Percentiles rank a stretch among this genome's conserved stretches.
These are phyloP conservation scores for Mycena leptocephala DNA, from an alignment of 768 basidiomycete genomes.

Conservation along the genomic window DNA sequence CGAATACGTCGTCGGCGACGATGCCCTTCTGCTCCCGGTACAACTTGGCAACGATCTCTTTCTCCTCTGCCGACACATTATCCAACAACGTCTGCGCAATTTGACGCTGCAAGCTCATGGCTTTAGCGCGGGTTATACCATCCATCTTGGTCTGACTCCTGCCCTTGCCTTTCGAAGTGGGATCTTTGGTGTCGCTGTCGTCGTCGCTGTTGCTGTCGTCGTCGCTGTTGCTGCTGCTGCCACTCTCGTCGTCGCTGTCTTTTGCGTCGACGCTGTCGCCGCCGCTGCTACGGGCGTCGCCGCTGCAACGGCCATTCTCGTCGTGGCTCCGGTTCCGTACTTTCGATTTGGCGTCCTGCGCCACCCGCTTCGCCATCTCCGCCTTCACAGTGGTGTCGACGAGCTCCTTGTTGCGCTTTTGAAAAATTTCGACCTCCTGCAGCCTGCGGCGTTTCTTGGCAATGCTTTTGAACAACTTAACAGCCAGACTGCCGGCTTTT, in stretches of 20 bases:
- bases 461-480: background rate
- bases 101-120: background rate
- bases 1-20: background rate
- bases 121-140: background rate
- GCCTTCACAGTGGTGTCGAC: background rate
- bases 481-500: background rate
- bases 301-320: no score
- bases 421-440: constrained; percentile 15
- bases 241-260: no score
- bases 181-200: background rate
- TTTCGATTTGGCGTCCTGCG: background rate
- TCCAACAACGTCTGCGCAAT: background rate
- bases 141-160: no score
- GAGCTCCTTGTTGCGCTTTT: background rate
- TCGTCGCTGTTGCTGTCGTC: background rate
- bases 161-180: background rate
- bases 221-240: background rate
- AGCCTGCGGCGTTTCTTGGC: background rate
- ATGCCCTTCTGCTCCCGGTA: background rate
- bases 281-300: background rate
- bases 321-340: no score
- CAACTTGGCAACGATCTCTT: background rate
- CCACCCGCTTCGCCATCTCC: background rate
- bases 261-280: no score
- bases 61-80: background rate